Base-by-base conservation (phyloP, 2,329 filamentous ascomycete genomes). In the Penicillium sp. region DNA sequence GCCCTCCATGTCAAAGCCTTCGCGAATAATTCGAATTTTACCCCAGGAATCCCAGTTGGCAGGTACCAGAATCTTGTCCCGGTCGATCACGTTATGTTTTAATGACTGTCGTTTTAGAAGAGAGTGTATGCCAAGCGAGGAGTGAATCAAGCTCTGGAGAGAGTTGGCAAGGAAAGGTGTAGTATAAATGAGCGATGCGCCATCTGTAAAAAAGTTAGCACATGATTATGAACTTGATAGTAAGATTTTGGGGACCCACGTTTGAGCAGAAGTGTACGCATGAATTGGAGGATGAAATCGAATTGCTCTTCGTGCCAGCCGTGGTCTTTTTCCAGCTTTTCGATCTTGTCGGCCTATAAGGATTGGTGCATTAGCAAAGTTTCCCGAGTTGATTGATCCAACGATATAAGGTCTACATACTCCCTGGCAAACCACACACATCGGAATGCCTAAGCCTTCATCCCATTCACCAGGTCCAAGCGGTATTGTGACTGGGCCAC, bases 11-110 rank as follows among this genome's bases (percentile, higher is more conserved):
- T 97, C 91, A 66, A 97, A 97, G 0, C 88, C 90, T 69, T 96
- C 94, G 50, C 91, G 86, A 24, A 97, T 80, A 40, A 97, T 91
- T 37, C 93, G 84, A 56, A 99, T 97, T 76, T 97, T 99, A 55
- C 92, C 92, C 90, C 92, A 97, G 0, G 92, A 97, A 74, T 99
- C 94, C 94, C 94, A 99, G 72, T 97, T 97, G 14, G 92, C 89
- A 1, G 93, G 93, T 0, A 99, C 90, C 5, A 97, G 82, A 51
- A 99, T 92, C 80, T 95, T 95, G 73, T 96, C 92, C 55, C 93
- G 84, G 75, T 94, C 94, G 62, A 95, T 94, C 56, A 95, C 90
- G 66, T 96, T 96, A 71, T 92, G 89, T 75, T 91, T 94, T 21
- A 95, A 81, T 21, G 88, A 85, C 67, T 91, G 84, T 59, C 87